Conservation (phyloP, 2,329 filamentous ascomycete species). For the Epichloe amarillans region DNA sequence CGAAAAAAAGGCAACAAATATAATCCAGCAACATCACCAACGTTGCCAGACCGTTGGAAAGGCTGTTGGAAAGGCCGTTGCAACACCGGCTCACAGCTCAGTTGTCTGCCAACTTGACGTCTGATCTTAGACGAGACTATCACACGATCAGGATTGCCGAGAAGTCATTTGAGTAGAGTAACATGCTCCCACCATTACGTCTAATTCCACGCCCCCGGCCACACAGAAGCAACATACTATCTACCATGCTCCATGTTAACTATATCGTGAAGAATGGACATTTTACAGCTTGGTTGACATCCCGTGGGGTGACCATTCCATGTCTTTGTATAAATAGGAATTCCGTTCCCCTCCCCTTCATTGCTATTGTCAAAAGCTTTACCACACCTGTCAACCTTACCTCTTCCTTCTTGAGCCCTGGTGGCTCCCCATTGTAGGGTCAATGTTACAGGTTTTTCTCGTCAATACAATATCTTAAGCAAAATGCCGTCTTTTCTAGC, state of each 20-base stretch:
- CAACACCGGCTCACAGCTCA: background rate
- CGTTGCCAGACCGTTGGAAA: constrained; percentile 3
- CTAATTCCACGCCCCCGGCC: background rate
- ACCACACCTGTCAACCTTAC: background rate
- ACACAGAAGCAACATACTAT: background rate
- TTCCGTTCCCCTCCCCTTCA: background rate
- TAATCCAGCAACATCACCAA: constrained; percentile 1
- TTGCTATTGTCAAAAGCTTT: background rate
- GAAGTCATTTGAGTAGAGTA: background rate
- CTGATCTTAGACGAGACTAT: background rate
- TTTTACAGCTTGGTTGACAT: background rate
- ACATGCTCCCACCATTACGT: constrained; percentile 3
- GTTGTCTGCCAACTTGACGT: background rate
- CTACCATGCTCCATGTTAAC: background rate
- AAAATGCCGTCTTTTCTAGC: constrained; percentile 16
- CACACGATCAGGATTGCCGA: background rate
- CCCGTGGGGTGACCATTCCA: background rate
- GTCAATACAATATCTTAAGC: background rate
- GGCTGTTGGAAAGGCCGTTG: background rate
- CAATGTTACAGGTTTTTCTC: too few species aligned
- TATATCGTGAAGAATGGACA: background rate
- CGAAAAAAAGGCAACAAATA: background rate
- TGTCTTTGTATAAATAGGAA: background rate
- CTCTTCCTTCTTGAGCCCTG: background rate
- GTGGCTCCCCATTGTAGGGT: background rate